Evolutionary conservation across 2,329 filamentous ascomycete genomes (phyloP).

Genomic region (Ascochyta lentis): DNA sequence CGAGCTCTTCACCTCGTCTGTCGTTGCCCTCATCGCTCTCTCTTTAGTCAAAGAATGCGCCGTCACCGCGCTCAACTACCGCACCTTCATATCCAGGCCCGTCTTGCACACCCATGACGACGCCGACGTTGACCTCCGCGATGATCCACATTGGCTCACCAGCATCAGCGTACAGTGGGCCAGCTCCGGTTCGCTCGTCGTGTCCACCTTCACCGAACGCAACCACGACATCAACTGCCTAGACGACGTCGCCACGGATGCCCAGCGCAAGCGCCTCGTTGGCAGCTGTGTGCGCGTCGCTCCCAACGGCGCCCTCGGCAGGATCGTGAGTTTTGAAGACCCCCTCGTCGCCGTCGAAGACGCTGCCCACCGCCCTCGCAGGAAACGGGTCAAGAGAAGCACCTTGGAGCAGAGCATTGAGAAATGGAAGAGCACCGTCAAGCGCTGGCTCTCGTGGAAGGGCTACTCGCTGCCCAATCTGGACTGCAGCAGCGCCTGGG

Average conservation of each 20-base stretch:
- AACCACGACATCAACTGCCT: constrained; percentile 35
- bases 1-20: constrained; percentile 48
- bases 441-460: constrained; percentile 45
- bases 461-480: constrained; percentile 40
- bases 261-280: constrained; percentile 26
- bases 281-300: constrained; percentile 44
- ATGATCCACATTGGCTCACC: constrained; percentile 33
- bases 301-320: constrained; percentile 43
- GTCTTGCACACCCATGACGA: constrained; percentile 14
- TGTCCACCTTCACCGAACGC: constrained; percentile 38
- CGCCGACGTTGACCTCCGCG: constrained; percentile 7
- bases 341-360: constrained; percentile 31
- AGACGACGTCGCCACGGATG: constrained; percentile 16
- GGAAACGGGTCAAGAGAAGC: constrained; percentile 35
- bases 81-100: constrained; percentile 44
- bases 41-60: constrained; percentile 41
- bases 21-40: constrained; percentile 46
- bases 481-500: constrained; percentile 38
- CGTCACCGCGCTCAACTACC: constrained; percentile 45
- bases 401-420: constrained; percentile 40
- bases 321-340: constrained; percentile 41
- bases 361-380: constrained; percentile 21
- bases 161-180: constrained; percentile 43
- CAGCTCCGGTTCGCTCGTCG: constrained; percentile 43
- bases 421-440: constrained; percentile 43